Evolutionary conservation across 225 moss, liverwort and hornwort genomes (phyloP), one percentile per base, ranked within the genome.

Genomic region (Marchantia polymorpha): DNA sequence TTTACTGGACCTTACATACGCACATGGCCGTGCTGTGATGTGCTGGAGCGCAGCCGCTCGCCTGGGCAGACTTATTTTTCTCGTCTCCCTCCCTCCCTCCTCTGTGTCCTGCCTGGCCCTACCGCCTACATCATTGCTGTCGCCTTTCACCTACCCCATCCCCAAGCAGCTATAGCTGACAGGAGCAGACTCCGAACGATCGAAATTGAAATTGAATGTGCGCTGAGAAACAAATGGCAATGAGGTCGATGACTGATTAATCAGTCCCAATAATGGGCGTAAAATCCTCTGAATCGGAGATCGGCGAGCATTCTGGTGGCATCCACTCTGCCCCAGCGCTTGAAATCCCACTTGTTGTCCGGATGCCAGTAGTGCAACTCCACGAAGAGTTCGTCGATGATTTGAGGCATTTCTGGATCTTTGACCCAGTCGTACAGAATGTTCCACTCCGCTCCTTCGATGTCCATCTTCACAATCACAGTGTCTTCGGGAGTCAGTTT

Each of bases 391-490:
- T 96, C 91, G 56, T 96, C 94, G 15, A 94, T 88, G 15, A 96
- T 91, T 11, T 89, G 78, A 0, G 86, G 84, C 91, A 96, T 89
- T 39, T 87, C 92, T 0, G 89, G 71, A 72, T 96, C 92, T 0
- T 85, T 74, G n/a, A 92, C 11, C 96, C 92, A 96, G 7, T 86
- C 68, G 79, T 90, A 10, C 75, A 94, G 25, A 67, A 96, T 96
- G 1, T 92, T 87, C 94, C 96, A 94, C 63, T 96, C 92, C 23
- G 90, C 90, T 0, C 82, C 92, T 79, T 96, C 96, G 6, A 96
- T 96, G 84, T 94, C 96, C 89, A 96, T 96, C 86, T 96, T 96
- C 78, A 96, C 90, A 1, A 96, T 87, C 15, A 96, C 89, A 1
- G 92, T 65, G n/a, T 96, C 94, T 1, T 83, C 67, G 8, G 84